Evolutionary conservation across 768 basidiomycete species (phyloP).

Genomic region (Mrakia hoshinonis): DNA sequence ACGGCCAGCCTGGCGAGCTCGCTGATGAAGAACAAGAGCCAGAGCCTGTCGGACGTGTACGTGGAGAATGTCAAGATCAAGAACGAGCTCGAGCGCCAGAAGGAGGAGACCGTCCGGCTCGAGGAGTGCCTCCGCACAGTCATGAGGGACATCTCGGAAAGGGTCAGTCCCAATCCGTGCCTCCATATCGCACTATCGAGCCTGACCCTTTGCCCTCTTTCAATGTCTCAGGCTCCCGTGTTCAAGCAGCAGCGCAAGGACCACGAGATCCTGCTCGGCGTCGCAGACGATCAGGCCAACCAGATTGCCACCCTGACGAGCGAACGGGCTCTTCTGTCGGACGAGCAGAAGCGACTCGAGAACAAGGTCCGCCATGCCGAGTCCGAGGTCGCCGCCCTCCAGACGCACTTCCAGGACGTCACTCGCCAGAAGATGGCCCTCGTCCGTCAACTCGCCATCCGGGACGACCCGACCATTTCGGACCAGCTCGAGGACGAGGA

Average conservation of each 20-base stretch:
- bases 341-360: constrained; percentile 34
- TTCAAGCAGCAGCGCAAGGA: constrained; percentile 82
- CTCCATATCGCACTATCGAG: background rate
- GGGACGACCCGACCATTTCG: constrained; percentile 72
- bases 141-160: constrained; percentile 81
- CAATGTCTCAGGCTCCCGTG: constrained; percentile 62
- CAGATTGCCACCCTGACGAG: constrained; percentile 66
- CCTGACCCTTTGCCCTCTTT: background rate
- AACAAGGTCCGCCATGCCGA: constrained; percentile 30
- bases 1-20: constrained; percentile 59
- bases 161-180: constrained; percentile 47
- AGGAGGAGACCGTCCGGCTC: constrained; percentile 74
- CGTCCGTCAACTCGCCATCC: constrained; percentile 67
- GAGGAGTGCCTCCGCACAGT: constrained; percentile 69
- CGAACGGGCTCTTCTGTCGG: constrained; percentile 64
- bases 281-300: constrained; percentile 67
- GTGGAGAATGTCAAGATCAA: constrained; percentile 79
- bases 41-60: constrained; percentile 91
- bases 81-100: constrained; percentile 68
- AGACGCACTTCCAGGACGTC: constrained; percentile 70
- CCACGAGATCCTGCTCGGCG: constrained; percentile 71
- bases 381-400: constrained; percentile 47
- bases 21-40: constrained; percentile 67
- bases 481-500: constrained; percentile 43
- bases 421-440: constrained; percentile 75